These are phyloP conservation scores for Xylaria arbuscula DNA, from an alignment of 2,329 filamentous ascomycete species.

Conservation along the genomic window DNA sequence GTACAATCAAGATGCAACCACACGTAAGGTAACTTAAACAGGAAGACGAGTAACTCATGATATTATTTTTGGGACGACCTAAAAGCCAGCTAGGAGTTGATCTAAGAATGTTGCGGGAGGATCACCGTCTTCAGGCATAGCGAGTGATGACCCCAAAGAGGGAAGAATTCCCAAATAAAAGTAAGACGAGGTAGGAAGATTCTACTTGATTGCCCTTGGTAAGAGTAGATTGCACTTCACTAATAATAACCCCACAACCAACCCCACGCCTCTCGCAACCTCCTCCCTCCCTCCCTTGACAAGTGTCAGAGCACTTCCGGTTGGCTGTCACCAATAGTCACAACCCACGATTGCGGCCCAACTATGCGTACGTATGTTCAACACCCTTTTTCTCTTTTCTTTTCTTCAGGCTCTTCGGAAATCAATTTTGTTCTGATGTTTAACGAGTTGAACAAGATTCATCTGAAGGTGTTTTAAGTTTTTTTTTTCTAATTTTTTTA, in stretches of 20 bases:
- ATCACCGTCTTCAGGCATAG: background rate
- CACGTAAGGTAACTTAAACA: background rate
- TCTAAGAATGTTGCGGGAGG: background rate
- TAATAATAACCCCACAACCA: slow-evolving; percentile 45
- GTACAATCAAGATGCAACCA: background rate
- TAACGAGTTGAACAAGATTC: no score
- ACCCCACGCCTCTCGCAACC: slow-evolving; percentile 43
- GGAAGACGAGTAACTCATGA: background rate
- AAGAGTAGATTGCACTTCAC: slow-evolving; percentile 21
- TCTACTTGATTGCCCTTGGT: slow-evolving; percentile 9
- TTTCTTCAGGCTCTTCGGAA: slow-evolving; percentile 3
- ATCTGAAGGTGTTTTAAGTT: no score
- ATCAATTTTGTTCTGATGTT: background rate
- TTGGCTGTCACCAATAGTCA: slow-evolving; percentile 39
- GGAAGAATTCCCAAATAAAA: background rate
- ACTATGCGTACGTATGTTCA: slow-evolving; percentile 3
- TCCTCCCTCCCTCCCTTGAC: slow-evolving; percentile 37
- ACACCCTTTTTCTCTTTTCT: background rate
- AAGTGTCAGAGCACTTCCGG: slow-evolving; percentile 43
- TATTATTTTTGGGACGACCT: background rate
- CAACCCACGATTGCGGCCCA: slow-evolving; percentile 36
- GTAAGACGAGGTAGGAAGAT: slow-evolving; percentile 14
- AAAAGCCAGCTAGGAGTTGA: background rate
- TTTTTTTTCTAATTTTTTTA: background rate
- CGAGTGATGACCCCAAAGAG: background rate